Base-by-base conservation (phyloP, 345 rosid species). In the Gossypium thurberi region DNA sequence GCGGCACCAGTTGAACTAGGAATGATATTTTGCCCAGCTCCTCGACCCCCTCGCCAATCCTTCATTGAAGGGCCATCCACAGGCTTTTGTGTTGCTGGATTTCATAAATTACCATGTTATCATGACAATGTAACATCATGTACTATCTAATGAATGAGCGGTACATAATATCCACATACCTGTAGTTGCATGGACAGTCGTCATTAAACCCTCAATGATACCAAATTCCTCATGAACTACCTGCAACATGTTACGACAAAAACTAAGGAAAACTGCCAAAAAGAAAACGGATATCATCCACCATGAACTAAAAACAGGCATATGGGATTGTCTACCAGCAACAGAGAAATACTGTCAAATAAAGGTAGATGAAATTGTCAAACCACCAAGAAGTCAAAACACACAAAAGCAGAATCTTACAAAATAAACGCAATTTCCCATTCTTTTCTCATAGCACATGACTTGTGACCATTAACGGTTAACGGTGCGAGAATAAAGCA, bases 1-100 rank as follows among this genome's bases (percentile, higher is more conserved):
- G 99, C 99, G 72, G 99, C 98, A 44, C 99, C 99, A 62, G 99
- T 96, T 44, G 98, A 90, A 78, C 99, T 96, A 69, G 99, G 99
- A 82, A 96, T 96, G 78, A 96, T 96, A 82, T 96, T 96, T 83
- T 93, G 98, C 69, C 82, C 88, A 75, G 99, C 99, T 60, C 98
- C 99, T 52, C 98, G 88, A 18, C 99, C 99, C 48, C 99, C 99
- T 82, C 98, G 80, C 99, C 99, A 96, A 80, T 96, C 99, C 85
- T 96, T 96, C 93, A 79, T 90, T 33, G 99, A 96, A 65, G 98
- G 98, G 25, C 98, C 98, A 82, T 96, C 99, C 18, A 96, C 99
- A 42, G 99, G 87, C 83, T 96, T 96, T 78, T 96, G 99, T 57
- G 98, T 96, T 42, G 99, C 99, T 96, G 88, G 70, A 84, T 62